phyloP scores from a whole-genome alignment of 2,329 filamentous ascomycete species.

The Diaporthe batatas region DNA sequence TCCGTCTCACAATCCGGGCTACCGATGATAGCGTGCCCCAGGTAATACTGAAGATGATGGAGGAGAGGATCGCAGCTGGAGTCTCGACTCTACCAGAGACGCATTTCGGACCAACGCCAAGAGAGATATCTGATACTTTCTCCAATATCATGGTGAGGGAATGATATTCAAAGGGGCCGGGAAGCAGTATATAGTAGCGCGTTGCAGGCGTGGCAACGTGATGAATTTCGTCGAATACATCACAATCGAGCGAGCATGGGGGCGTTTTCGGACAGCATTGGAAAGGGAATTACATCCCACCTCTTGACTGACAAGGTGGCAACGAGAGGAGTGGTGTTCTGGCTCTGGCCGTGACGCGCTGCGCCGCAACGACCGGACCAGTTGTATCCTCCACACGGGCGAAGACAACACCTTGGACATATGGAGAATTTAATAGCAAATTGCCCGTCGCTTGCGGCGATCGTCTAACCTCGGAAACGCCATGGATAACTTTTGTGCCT shows the following conservation, averaged over 20 bases:
- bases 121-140: constrained; percentile 69
- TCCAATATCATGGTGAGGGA: constrained; percentile 67
- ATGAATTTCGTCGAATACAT: constrained; percentile 14
- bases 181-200: constrained; percentile 27
- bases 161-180: constrained; percentile 1
- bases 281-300: constrained; percentile 9
- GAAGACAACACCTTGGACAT: constrained; percentile 16
- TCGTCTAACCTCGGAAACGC: constrained; percentile 13
- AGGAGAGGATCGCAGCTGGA: constrained; percentile 78
- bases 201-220: background rate
- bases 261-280: constrained; percentile 42
- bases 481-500: background rate
- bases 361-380: background rate
- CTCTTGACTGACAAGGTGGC: constrained; percentile 3
- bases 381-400: too few species aligned
- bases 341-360: background rate
- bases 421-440: constrained; percentile 13
- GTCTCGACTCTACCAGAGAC: constrained; percentile 57
- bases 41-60: constrained; percentile 87
- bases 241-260: constrained; percentile 37
- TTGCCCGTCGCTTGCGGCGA: constrained; percentile 18
- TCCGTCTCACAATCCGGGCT: constrained; percentile 91
- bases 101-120: constrained; percentile 57
- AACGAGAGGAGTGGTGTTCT: constrained; percentile 13
- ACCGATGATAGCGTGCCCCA: constrained; percentile 91